phyloP scores from a whole-genome alignment of 352 stramenopile species.

The Globisporangium irregulare region DNA sequence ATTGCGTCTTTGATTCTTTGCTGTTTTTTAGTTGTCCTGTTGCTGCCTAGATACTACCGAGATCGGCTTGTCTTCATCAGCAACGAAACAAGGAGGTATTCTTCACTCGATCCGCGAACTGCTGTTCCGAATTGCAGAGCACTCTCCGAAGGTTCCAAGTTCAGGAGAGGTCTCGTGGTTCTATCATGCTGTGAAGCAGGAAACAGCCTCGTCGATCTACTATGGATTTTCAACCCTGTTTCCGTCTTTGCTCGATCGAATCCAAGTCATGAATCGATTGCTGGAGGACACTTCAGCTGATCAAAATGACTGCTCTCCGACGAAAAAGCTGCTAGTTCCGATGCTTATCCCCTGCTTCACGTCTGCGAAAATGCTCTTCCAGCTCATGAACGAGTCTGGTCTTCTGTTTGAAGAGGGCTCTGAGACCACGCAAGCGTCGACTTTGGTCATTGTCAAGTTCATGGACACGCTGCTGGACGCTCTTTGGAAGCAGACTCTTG shows the following conservation, averaged over 20 bases:
- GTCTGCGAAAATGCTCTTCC: slow-evolving; percentile 81
- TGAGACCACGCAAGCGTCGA: slow-evolving; percentile 17
- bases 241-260: slow-evolving; percentile 68
- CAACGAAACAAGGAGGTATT: slow-evolving; percentile 38
- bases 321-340: slow-evolving; percentile 64
- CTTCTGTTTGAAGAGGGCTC: slow-evolving; percentile 20
- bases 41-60: slow-evolving; percentile 63
- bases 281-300: slow-evolving; percentile 38
- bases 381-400: slow-evolving; percentile 61
- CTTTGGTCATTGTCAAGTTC: slow-evolving; percentile 35
- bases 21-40: slow-evolving; percentile 51
- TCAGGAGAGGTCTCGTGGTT: slow-evolving; percentile 59
- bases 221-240: slow-evolving; percentile 80
- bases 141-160: slow-evolving; percentile 25
- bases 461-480: slow-evolving; percentile 55
- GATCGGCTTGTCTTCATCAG: slow-evolving; percentile 38
- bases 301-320: slow-evolving; percentile 27
- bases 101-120: slow-evolving; percentile 55
- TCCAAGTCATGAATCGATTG: slow-evolving; percentile 80
- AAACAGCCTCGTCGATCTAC: slow-evolving; percentile 74
- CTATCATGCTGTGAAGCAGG: slow-evolving; percentile 76
- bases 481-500: slow-evolving; percentile 40
- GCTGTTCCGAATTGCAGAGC: slow-evolving; percentile 71
- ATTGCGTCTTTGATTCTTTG: background rate
- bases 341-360: slow-evolving; percentile 86